A percentile compares a stretch with the other conserved stretches of the same genome.
These are phyloP conservation scores for Gastrolobium bilobum DNA, from an alignment of 306 rosid species.

Conservation along the genomic window DNA sequence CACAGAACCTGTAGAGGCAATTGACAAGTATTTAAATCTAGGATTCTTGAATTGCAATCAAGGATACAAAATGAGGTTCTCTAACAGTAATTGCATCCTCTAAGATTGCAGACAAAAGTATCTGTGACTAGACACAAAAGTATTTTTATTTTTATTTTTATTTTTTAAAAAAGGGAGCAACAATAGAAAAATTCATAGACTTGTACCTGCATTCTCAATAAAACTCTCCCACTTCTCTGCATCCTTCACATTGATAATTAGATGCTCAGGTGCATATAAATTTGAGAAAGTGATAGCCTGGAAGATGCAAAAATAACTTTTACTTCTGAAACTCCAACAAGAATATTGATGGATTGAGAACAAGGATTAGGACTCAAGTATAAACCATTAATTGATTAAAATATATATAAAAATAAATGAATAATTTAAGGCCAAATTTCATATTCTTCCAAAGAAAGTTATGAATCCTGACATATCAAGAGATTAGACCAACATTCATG, in stretches of 20 bases:
- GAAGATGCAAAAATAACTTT: conserved; percentile 44
- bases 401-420: background rate
- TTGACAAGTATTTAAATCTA: conserved; percentile 25
- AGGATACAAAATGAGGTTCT: background rate
- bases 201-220: conserved; percentile 92
- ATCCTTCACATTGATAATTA: conserved; percentile 84
- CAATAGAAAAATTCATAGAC: conserved; percentile 26
- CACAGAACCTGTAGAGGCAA: conserved; percentile 76
- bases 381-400: conserved; percentile 5
- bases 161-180: conserved; percentile 5
- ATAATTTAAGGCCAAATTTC: conserved; percentile 1
- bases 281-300: conserved; percentile 97
- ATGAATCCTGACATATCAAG: conserved; percentile 3
- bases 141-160: too few relatives aligned
- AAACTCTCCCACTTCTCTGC: conserved; percentile 98
- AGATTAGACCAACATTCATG: background rate
- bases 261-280: conserved; percentile 96
- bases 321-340: conserved; percentile 29
- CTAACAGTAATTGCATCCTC: conserved; percentile 27
- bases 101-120: conserved; percentile 12
- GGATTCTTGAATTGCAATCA: conserved; percentile 22
- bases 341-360: conserved; percentile 23
- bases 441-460: conserved; percentile 6
- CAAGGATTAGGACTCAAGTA: background rate
- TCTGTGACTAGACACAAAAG: background rate